phyloP scores from a whole-genome alignment of 2,329 filamentous ascomycete species.

The Penicillium digitatum region DNA sequence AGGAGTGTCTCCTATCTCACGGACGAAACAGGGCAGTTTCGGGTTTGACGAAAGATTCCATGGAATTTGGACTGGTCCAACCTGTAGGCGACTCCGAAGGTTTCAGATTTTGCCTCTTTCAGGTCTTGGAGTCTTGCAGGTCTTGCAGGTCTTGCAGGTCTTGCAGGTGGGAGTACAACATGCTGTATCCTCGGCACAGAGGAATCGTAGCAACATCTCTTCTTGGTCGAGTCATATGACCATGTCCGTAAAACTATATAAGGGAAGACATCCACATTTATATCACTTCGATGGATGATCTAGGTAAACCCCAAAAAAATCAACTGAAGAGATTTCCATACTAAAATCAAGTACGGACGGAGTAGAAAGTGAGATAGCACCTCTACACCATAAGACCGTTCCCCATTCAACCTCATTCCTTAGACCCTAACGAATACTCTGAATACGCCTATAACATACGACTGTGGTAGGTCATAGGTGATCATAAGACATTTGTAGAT shows the following conservation, averaged over 20 bases:
- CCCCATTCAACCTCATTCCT: neutral
- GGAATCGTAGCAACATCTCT: neutral
- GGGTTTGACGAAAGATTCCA: neutral
- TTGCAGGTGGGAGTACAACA: neutral
- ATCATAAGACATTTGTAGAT: neutral
- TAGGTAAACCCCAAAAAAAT: neutral
- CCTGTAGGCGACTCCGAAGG: neutral
- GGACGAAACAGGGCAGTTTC: constrained; percentile 6
- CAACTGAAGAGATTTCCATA: neutral
- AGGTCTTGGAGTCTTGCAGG: neutral
- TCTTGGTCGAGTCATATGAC: constrained; percentile 5
- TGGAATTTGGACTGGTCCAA: constrained; percentile 2
- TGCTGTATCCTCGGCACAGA: neutral
- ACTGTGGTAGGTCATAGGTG: neutral
- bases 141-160: neutral
- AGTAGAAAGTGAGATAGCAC: neutral
- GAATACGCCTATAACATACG: neutral
- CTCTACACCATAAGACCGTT: neutral
- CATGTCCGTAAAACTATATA: neutral
- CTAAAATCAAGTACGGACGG: neutral
- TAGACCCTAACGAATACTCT: neutral
- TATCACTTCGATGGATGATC: neutral
- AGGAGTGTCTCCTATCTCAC: neutral
- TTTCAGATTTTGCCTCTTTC: neutral
- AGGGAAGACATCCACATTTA: neutral